These are phyloP conservation scores for Lithohypha guttulata DNA, from an alignment of 2,329 filamentous ascomycete genomes.

Conservation along the genomic window DNA sequence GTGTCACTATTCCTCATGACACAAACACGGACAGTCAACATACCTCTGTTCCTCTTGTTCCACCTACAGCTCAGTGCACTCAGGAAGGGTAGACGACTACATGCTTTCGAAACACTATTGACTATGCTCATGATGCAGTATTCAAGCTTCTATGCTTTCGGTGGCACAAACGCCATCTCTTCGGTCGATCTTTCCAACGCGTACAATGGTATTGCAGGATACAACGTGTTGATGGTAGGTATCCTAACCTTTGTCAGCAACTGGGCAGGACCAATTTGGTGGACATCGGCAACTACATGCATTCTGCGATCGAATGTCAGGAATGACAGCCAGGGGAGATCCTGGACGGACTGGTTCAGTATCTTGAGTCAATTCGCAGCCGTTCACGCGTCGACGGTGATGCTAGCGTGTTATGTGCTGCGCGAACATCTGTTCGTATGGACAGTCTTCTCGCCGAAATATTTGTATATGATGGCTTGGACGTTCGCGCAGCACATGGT, in stretches of 20 bases:
- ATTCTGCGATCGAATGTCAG: too few relatives aligned
- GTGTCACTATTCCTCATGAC: slow-evolving; percentile 72
- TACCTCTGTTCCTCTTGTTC: slow-evolving; percentile 73
- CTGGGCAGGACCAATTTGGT: slow-evolving; percentile 86
- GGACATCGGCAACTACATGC: slow-evolving; percentile 57
- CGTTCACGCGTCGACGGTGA: slow-evolving; percentile 58
- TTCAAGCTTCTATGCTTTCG: slow-evolving; percentile 77
- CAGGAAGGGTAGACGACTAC: slow-evolving; percentile 34
- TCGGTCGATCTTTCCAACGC: slow-evolving; percentile 90
- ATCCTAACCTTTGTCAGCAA: slow-evolving; percentile 77
- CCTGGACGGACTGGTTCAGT: neutral
- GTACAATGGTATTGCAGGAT: slow-evolving; percentile 80
- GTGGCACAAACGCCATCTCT: slow-evolving; percentile 87
- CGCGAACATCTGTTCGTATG: slow-evolving; percentile 92
- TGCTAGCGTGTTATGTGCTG: slow-evolving; percentile 76
- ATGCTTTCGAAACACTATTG: slow-evolving; percentile 47
- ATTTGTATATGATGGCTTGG: slow-evolving; percentile 87
- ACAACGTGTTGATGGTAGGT: slow-evolving; percentile 72
- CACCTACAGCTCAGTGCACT: slow-evolving; percentile 47
- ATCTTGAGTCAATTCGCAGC: slow-evolving; percentile 44
- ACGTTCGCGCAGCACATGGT: slow-evolving; percentile 66
- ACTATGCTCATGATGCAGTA: slow-evolving; percentile 69
- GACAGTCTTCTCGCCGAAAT: slow-evolving; percentile 98
- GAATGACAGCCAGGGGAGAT: neutral
- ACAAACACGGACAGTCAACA: slow-evolving; percentile 74